Conservation (phyloP, 2,329 filamentous ascomycete species). For the Pyricularia pennisetigena region DNA sequence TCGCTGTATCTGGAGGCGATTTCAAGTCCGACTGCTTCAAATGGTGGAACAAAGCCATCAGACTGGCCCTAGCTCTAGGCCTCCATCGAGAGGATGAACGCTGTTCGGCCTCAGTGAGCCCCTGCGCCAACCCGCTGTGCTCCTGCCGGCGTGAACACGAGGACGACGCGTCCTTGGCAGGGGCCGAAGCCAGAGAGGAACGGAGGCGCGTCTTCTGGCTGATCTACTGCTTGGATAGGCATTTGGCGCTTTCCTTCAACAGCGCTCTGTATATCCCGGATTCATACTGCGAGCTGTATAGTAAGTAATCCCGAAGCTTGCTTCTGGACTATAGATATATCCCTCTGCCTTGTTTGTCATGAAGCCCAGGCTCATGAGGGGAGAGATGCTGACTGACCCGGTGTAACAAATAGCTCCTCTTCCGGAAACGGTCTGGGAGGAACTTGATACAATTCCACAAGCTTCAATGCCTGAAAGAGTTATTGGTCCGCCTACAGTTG, state of each 20-base stretch:
- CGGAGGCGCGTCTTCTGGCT: constrained; percentile 36
- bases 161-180: constrained; percentile 12
- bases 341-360: not conserved
- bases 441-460: constrained; percentile 21
- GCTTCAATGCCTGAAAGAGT: constrained; percentile 21
- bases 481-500: constrained; percentile 26
- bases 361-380: not conserved
- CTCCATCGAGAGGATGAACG: constrained; percentile 28
- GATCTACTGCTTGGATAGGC: constrained; percentile 34
- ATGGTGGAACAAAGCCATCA: constrained; percentile 34
- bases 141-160: constrained; percentile 20
- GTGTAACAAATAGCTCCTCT: constrained; percentile 20
- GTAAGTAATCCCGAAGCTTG: constrained; percentile 13
- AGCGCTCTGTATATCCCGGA: constrained; percentile 31
- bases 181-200: constrained; percentile 34
- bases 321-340: not conserved
- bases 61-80: constrained; percentile 26
- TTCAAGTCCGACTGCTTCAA: constrained; percentile 37
- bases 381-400: not conserved
- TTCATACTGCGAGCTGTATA: constrained; percentile 30
- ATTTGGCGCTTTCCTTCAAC: constrained; percentile 37
- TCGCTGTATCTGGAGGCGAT: constrained; percentile 35
- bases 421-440: constrained; percentile 29
- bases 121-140: constrained; percentile 21
- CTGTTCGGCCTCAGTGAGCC: constrained; percentile 12